phyloP scores from a whole-genome alignment of 352 stramenopile genomes.

The Globisporangium echinulatum region DNA sequence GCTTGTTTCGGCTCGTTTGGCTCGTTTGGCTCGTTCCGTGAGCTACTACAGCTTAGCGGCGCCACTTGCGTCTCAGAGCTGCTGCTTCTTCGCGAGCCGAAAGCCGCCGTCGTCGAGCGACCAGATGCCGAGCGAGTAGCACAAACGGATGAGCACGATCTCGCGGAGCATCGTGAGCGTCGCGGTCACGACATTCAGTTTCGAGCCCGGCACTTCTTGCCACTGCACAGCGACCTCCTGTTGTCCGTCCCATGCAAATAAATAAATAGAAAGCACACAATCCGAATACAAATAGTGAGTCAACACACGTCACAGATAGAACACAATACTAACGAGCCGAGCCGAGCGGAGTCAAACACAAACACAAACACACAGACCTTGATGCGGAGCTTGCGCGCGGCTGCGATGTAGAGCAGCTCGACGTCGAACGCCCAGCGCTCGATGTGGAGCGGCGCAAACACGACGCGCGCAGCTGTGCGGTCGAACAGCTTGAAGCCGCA shows the following conservation, averaged over 20 bases:
- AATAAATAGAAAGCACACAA: too few relatives aligned
- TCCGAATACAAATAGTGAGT: not conserved
- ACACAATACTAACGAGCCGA: not conserved
- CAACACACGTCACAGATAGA: constrained; percentile 1
- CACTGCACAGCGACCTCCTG: constrained; percentile 91
- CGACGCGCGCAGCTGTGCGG: constrained; percentile 59
- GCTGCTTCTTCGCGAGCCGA: constrained; percentile 22
- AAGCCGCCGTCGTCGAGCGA: constrained; percentile 61
- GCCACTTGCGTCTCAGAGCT: not conserved
- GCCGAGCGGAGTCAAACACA: not conserved
- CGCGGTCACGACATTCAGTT: constrained; percentile 84
- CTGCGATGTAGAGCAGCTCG: constrained; percentile 88
- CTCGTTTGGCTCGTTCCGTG: not conserved
- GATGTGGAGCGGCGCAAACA: constrained; percentile 91
- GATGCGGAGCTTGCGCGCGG: constrained; percentile 40
- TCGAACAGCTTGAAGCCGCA: constrained; percentile 95
- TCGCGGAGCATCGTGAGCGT: constrained; percentile 91
- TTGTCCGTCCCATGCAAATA: constrained; percentile 6
- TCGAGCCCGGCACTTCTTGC: constrained; percentile 88
- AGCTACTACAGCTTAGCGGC: not conserved
- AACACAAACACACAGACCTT: constrained; percentile 26
- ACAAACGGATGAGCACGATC: constrained; percentile 86
- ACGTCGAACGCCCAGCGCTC: constrained; percentile 94
- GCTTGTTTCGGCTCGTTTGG: not conserved
- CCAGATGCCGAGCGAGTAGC: constrained; percentile 90